A percentile compares a stretch with the other conserved stretches of the same genome.
These are phyloP conservation scores for Aspergillus asperescens DNA, from an alignment of 495 filamentous ascomycete species.

Conservation along the genomic window DNA sequence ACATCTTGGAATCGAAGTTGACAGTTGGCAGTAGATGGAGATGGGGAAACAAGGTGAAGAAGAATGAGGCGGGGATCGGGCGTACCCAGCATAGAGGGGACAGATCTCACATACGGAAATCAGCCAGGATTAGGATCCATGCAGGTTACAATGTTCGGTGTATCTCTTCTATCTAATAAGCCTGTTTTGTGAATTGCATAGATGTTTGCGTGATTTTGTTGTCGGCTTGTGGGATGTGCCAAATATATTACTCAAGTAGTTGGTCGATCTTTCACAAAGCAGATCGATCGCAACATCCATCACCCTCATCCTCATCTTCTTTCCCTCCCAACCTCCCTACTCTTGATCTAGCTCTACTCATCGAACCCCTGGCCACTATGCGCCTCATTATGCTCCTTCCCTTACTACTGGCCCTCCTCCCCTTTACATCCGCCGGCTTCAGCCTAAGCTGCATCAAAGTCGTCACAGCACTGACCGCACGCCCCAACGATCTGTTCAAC, in stretches of 20 bases:
- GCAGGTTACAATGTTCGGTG: neutral
- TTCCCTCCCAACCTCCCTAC: neutral
- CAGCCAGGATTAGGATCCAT: neutral
- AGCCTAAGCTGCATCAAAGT: conserved; percentile 37
- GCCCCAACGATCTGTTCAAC: conserved; percentile 32
- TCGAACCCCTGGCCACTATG: conserved; percentile 7
- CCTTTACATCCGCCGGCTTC: conserved; percentile 25
- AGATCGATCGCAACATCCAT: neutral
- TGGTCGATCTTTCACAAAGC: neutral
- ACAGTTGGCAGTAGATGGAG: neutral
- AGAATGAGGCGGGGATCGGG: neutral
- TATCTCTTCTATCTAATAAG: neutral
- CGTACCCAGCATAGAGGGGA: too few species aligned
- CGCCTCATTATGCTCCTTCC: conserved; percentile 17
- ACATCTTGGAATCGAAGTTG: neutral
- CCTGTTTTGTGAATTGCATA: neutral
- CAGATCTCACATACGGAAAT: neutral
- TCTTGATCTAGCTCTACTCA: neutral
- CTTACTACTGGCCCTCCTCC: conserved; percentile 21
- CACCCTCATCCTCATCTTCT: neutral
- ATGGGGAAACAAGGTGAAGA: neutral
- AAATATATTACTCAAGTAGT: neutral
- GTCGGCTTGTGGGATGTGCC: too few species aligned
- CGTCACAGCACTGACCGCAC: conserved; percentile 33
- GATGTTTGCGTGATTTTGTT: neutral